Conservation (phyloP, 805 yeast species). For the Starmera dryadoides region DNA sequence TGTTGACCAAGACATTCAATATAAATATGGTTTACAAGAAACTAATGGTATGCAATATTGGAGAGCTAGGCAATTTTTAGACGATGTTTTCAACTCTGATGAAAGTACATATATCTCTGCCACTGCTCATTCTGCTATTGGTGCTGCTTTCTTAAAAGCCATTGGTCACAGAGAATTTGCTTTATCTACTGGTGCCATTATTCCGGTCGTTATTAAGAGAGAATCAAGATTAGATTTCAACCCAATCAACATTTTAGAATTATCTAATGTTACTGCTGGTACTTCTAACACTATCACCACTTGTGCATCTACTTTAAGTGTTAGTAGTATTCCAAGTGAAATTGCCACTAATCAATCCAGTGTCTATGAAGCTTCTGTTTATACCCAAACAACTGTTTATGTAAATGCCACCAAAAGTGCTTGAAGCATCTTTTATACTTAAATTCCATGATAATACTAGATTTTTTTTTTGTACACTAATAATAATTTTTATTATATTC, state of each 20-base stretch:
- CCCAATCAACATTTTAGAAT: not conserved
- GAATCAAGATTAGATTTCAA: not conserved
- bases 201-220: conserved; percentile 44
- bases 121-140: conserved; percentile 47
- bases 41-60: conserved; percentile 27
- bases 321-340: not conserved
- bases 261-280: not conserved
- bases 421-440: no score
- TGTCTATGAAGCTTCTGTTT: not conserved
- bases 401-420: no score
- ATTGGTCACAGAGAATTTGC: conserved; percentile 40
- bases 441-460: no score
- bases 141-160: conserved; percentile 39
- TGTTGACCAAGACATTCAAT: conserved; percentile 37
- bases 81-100: conserved; percentile 16
- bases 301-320: not conserved
- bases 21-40: conserved; percentile 39
- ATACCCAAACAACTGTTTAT: not conserved
- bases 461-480: no score
- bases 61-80: conserved; percentile 43
- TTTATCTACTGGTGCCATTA: conserved; percentile 49
- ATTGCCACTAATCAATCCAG: not conserved
- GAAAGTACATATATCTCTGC: conserved; percentile 26
- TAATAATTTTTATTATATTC: no score
- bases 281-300: not conserved